phyloP scores from a whole-genome alignment of 495 filamentous ascomycete genomes.

The Podospora didyma region DNA sequence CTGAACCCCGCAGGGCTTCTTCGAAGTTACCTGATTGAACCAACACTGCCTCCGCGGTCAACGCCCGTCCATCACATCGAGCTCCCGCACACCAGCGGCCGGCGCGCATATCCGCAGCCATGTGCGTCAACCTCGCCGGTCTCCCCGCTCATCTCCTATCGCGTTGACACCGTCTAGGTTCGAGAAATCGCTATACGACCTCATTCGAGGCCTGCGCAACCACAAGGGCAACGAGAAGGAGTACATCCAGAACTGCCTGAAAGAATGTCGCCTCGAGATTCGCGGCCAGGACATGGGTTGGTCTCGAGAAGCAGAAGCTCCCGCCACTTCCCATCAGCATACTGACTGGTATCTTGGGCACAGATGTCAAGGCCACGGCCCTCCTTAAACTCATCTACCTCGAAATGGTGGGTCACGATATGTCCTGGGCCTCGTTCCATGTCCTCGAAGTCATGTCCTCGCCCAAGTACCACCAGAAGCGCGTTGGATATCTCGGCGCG shows the following conservation, averaged over 20 bases:
- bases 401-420: conserved; percentile 98
- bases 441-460: conserved; percentile 99
- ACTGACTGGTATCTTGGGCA: conserved; percentile 21
- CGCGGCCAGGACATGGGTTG: conserved; percentile 86
- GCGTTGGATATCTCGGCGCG: conserved; percentile 93
- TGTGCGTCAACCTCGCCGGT: conserved; percentile 14
- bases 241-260: conserved; percentile 84
- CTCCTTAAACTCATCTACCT: conserved; percentile 92
- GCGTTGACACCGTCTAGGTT: conserved; percentile 61
- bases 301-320: conserved; percentile 13
- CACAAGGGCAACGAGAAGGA: conserved; percentile 92
- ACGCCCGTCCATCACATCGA: neutral
- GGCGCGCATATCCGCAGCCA: conserved; percentile 9
- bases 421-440: conserved; percentile 99
- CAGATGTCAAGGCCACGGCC: conserved; percentile 93
- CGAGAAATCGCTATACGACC: conserved; percentile 97
- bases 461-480: conserved; percentile 86
- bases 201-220: conserved; percentile 89
- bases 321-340: no score
- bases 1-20: conserved; percentile 1
- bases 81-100: neutral
- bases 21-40: no score
- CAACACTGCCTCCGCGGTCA: no score
- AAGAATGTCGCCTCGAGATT: conserved; percentile 92
- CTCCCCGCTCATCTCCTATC: neutral